Evolutionary conservation across 306 rosid species (phyloP).

Genomic region (Cicer bijugum): DNA sequence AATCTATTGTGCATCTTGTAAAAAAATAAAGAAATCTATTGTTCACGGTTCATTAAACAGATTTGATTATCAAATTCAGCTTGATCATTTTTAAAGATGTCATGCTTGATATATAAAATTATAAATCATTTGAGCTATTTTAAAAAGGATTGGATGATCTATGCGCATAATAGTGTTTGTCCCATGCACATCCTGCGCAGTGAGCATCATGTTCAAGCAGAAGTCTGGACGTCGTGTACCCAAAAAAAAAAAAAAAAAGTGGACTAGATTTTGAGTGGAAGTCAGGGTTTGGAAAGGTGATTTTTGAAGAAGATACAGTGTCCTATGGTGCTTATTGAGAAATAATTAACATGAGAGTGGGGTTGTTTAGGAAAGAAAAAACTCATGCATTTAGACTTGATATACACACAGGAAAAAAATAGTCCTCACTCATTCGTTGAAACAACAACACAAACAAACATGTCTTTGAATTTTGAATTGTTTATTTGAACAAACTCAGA

Average conservation of each 20-base stretch:
- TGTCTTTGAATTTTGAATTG: constrained; percentile 33
- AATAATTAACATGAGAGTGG: background rate
- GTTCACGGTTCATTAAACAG: too few relatives aligned
- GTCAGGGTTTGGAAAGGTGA: background rate
- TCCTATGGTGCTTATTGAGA: background rate
- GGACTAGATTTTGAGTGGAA: background rate
- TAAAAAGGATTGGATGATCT: too few relatives aligned
- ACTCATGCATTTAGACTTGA: constrained; percentile 15
- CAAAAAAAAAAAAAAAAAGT: background rate
- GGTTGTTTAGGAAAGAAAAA: background rate
- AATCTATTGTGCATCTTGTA: too few relatives aligned
- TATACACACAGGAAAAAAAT: background rate
- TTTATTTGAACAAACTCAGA: constrained; percentile 31
- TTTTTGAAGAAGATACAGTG: background rate
- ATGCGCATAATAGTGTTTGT: background rate
- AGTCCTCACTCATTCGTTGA: constrained; percentile 10
- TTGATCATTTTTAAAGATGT: too few relatives aligned
- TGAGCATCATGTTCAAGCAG: background rate
- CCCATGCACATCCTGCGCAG: background rate
- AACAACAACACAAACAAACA: constrained; percentile 34
- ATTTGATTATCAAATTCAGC: too few relatives aligned
- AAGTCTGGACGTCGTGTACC: background rate
- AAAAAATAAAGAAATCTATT: too few relatives aligned
- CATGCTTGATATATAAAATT: too few relatives aligned
- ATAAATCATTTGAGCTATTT: too few relatives aligned